Evolutionary conservation across 2,329 filamentous ascomycete species (phyloP).

Genomic region (Alternaria tenuissima): DNA sequence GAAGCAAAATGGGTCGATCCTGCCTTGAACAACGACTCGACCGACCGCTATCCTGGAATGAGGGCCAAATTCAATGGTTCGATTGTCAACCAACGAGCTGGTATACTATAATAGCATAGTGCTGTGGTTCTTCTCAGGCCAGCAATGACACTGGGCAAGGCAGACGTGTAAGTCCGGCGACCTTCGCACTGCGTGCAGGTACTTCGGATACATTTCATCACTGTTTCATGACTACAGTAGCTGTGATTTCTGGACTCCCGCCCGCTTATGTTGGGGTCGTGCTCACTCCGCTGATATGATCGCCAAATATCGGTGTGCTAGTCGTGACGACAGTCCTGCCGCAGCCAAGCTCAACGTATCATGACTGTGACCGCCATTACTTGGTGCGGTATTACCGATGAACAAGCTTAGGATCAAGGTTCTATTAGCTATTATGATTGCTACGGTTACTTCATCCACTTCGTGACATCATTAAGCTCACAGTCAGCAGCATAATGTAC

Average conservation of each 20-base stretch:
- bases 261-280: not conserved
- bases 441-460: not conserved
- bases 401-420: not conserved
- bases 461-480: not conserved
- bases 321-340: not conserved
- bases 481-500: not conserved
- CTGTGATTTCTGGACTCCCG: slow-evolving; percentile 5
- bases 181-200: not conserved
- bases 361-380: not conserved
- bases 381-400: not conserved
- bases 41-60: slow-evolving; percentile 8
- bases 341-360: not conserved
- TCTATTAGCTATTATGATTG: slow-evolving; percentile 3
- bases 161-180: slow-evolving; percentile 2
- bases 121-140: slow-evolving; percentile 7
- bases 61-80: slow-evolving; percentile 18
- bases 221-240: not conserved
- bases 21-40: slow-evolving; percentile 14
- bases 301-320: slow-evolving; percentile 3
- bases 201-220: not conserved
- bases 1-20: slow-evolving; percentile 11
- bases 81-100: slow-evolving; percentile 2
- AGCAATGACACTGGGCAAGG: slow-evolving; percentile 7
- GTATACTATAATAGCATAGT: slow-evolving; percentile 5
- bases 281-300: slow-evolving; percentile 1